Conservation (phyloP, 108 stramenopile genomes). For the Cyclotella choctawhatcheeana region DNA sequence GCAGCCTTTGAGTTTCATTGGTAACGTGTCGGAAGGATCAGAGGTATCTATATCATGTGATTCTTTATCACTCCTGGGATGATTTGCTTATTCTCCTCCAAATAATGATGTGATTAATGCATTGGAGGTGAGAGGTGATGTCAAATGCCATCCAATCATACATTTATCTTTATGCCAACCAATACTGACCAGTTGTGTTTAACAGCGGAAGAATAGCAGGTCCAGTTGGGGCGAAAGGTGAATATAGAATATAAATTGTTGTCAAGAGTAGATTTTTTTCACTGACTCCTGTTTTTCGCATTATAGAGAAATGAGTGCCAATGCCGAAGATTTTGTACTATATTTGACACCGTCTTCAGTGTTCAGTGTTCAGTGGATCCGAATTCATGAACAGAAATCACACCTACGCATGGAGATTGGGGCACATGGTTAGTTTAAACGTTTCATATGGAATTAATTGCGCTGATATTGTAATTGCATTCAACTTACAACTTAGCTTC, state of each 20-base stretch:
- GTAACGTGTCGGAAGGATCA: background rate
- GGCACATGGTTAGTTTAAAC: no score
- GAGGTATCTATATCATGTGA: background rate
- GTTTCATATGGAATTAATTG: no score
- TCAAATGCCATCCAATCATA: background rate
- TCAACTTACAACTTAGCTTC: no score
- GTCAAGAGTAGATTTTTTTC: no score
- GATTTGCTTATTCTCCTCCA: background rate
- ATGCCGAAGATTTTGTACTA: constrained; percentile 20
- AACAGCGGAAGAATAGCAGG: constrained; percentile 23
- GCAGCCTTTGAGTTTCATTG: background rate
- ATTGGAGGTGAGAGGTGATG: background rate
- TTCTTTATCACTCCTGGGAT: background rate
- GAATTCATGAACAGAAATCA: background rate
- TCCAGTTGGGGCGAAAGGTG: constrained; percentile 27
- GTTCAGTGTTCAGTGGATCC: constrained; percentile 4
- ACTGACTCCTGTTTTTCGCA: no score
- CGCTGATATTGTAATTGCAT: no score
- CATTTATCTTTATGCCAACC: constrained; percentile 32
- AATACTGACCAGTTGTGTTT: constrained; percentile 7
- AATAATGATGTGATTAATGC: background rate
- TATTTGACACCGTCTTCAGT: constrained; percentile 15
- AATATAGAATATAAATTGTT: no score
- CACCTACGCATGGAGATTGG: constrained; percentile 59
- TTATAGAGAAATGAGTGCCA: constrained; percentile 26